Evolutionary conservation across 2,329 filamentous ascomycete species (phyloP).

Genomic region (Chaetomium olivaceum): DNA sequence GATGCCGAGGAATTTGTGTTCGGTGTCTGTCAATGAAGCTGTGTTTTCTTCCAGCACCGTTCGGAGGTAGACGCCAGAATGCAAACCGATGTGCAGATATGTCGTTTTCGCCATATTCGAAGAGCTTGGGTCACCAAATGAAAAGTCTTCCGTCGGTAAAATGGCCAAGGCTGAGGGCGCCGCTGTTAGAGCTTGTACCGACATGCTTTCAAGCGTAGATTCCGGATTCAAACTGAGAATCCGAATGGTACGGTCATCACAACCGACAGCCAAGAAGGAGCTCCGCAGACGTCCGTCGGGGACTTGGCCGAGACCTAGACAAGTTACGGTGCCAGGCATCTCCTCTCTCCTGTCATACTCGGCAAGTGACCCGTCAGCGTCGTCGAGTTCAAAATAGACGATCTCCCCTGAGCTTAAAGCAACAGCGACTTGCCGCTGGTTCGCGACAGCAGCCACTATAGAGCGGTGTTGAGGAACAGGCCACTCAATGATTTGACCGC

Average conservation of each 20-base stretch:
- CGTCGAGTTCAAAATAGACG: constrained; percentile 95
- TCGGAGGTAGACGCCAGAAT: constrained; percentile 92
- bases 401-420: constrained; percentile 95
- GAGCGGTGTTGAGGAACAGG: constrained; percentile 88
- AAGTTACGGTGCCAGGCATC: constrained; percentile 94
- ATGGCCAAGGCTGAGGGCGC: constrained; percentile 85
- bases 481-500: constrained; percentile 86
- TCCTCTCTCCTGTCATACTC: constrained; percentile 95
- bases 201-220: constrained; percentile 87
- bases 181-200: constrained; percentile 88
- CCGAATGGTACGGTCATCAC: constrained; percentile 93
- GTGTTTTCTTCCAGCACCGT: constrained; percentile 94
- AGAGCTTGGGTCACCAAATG: constrained; percentile 64
- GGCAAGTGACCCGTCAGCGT: constrained; percentile 77
- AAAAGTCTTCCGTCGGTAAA: constrained; percentile 82
- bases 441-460: constrained; percentile 91
- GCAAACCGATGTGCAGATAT: constrained; percentile 92
- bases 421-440: constrained; percentile 88
- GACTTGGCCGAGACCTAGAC: constrained; percentile 88
- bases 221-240: constrained; percentile 89
- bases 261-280: constrained; percentile 92
- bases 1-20: constrained; percentile 90
- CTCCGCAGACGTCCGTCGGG: constrained; percentile 87
- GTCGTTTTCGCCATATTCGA: constrained; percentile 59
- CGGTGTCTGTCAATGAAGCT: constrained; percentile 90